phyloP scores from a whole-genome alignment of 768 basidiomycete genomes.

The Agaricus sinodeliciosus region DNA sequence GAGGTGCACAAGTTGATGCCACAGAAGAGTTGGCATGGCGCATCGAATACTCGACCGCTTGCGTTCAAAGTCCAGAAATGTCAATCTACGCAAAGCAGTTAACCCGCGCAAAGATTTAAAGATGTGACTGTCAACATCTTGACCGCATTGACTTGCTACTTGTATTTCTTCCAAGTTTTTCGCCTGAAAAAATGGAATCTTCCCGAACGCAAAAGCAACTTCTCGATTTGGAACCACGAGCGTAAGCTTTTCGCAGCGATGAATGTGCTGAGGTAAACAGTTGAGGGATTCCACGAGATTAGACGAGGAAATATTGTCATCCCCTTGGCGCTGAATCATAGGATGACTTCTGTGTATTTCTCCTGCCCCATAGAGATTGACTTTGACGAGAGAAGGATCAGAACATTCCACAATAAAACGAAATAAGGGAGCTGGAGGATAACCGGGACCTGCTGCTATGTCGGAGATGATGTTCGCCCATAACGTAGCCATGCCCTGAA shows the following conservation, averaged over 20 bases:
- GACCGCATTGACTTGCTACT: slow-evolving; percentile 3
- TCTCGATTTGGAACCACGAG: neutral
- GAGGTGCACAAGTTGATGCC: slow-evolving; percentile 5
- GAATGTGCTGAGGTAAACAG: neutral
- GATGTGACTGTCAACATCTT: neutral
- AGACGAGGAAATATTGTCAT: neutral
- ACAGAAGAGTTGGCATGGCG: neutral
- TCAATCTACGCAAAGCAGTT: slow-evolving; percentile 2
- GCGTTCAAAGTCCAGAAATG: neutral
- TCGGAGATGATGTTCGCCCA: slow-evolving; percentile 4
- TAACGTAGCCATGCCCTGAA: neutral
- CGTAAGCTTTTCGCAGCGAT: slow-evolving; percentile 1
- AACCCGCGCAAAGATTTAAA: neutral
- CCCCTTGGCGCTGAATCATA: neutral
- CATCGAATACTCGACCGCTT: neutral
- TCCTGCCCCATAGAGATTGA: neutral
- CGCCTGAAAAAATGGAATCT: neutral
- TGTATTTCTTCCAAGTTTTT: neutral
- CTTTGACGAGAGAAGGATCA: neutral
- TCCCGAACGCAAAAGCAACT: neutral
- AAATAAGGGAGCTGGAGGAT: slow-evolving; percentile 3
- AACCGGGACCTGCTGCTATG: neutral
- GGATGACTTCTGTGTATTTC: neutral
- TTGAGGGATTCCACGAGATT: neutral
- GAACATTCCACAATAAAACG: neutral